Conservation (phyloP, 768 basidiomycete species). For the Tephrocybe sp. region DNA sequence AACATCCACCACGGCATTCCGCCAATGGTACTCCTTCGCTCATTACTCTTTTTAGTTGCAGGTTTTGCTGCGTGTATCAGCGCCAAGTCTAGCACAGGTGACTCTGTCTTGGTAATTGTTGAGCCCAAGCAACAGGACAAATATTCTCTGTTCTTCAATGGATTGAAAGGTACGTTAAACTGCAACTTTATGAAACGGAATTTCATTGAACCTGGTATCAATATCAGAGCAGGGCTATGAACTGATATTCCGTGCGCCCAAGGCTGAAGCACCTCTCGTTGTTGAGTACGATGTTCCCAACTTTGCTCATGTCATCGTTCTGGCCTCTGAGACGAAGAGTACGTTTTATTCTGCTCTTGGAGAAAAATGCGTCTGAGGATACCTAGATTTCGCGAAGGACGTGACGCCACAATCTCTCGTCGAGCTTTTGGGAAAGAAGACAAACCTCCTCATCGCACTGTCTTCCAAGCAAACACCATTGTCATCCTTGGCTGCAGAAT, state of each 20-base stretch:
- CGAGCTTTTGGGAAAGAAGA: conserved; percentile 59
- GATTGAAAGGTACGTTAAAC: conserved; percentile 58
- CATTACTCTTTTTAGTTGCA: conserved; percentile 30
- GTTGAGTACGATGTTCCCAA: conserved; percentile 68
- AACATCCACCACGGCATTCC: conserved; percentile 13
- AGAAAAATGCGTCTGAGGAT: conserved; percentile 2
- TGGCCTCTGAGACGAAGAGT: conserved; percentile 88
- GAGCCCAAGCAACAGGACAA: conserved; percentile 69
- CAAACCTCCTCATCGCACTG: conserved; percentile 84
- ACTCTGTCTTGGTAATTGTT: conserved; percentile 81
- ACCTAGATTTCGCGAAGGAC: conserved; percentile 65
- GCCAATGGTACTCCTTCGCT: conserved; percentile 36
- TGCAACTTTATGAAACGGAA: neutral
- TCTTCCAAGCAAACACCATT: conserved; percentile 74
- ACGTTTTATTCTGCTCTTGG: conserved; percentile 20
- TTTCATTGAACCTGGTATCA: neutral
- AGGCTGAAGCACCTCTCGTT: conserved; percentile 63
- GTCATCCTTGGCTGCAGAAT: conserved; percentile 82
- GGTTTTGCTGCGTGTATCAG: conserved; percentile 28
- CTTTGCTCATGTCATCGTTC: conserved; percentile 85
- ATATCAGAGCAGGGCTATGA: conserved; percentile 75
- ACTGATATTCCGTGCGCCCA: conserved; percentile 83
- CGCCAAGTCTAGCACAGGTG: conserved; percentile 77
- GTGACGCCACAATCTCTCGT: conserved; percentile 82
- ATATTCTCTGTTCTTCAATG: conserved; percentile 82